phyloP scores from a whole-genome alignment of 2,329 filamentous ascomycete genomes.

The Colletotrichum melonis region DNA sequence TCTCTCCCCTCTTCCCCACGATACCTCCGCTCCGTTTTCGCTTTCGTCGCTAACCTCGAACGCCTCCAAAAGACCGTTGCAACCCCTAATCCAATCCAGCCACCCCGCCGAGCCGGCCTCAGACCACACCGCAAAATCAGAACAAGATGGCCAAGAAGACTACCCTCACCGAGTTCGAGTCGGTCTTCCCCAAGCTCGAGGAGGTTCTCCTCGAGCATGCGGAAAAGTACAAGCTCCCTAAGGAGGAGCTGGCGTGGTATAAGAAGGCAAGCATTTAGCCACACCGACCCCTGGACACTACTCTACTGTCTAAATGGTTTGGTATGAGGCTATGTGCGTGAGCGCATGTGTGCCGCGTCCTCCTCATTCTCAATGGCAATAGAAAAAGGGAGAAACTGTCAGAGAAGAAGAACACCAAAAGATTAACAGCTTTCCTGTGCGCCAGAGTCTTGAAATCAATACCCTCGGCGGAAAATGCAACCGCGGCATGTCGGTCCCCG shows the following conservation, averaged over 20 bases:
- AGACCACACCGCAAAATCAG: conserved; percentile 26
- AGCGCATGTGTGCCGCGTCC: not conserved
- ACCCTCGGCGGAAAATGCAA: conserved; percentile 97
- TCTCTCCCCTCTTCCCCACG: not conserved
- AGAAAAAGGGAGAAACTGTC: not conserved
- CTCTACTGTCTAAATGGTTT: not conserved
- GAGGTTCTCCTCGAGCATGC: conserved; percentile 84
- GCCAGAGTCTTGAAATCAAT: conserved; percentile 84
- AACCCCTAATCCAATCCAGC: not conserved
- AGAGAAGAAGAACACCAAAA: not conserved
- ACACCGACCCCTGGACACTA: not conserved
- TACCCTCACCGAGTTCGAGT: conserved; percentile 88
- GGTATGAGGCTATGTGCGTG: not conserved
- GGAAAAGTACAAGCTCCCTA: conserved; percentile 83
- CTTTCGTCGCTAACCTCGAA: not conserved
- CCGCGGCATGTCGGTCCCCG: conserved; percentile 96
- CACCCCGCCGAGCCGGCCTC: not conserved
- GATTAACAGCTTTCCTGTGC: not conserved
- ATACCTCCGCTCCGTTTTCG: not conserved
- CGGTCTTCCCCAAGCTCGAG: conserved; percentile 87
- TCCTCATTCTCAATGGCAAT: not conserved
- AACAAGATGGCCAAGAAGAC: conserved; percentile 74
- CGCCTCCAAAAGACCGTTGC: not conserved
- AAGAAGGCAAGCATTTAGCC: conserved; percentile 69
- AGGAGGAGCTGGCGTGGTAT: conserved; percentile 87